Conservation (phyloP, 2,329 filamentous ascomycete genomes). For the Calonectria pseudoreteaudii region DNA sequence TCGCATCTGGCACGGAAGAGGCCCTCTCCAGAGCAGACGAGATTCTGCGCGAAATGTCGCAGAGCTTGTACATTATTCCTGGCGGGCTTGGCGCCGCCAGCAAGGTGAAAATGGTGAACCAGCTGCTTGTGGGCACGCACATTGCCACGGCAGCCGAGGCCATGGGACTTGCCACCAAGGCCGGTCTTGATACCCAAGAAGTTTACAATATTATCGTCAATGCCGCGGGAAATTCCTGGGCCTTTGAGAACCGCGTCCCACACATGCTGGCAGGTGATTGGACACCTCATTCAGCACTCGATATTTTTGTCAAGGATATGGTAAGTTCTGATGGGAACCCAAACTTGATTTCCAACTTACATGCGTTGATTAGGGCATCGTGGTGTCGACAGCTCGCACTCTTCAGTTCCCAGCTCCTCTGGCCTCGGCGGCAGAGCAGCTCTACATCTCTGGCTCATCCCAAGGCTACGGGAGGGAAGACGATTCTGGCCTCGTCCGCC, state of each 20-base stretch:
- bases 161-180: slow-evolving; percentile 67
- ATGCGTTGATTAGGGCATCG: slow-evolving; percentile 23
- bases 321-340: slow-evolving; percentile 31
- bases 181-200: slow-evolving; percentile 61
- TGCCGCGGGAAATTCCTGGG: slow-evolving; percentile 68
- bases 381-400: slow-evolving; percentile 44
- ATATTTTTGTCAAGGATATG: slow-evolving; percentile 51
- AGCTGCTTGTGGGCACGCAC: slow-evolving; percentile 73
- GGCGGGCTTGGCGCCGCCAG: slow-evolving; percentile 72
- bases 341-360: not conserved
- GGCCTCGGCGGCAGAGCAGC: slow-evolving; percentile 48
- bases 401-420: slow-evolving; percentile 51
- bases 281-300: slow-evolving; percentile 50
- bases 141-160: slow-evolving; percentile 71
- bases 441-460: slow-evolving; percentile 43
- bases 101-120: slow-evolving; percentile 77
- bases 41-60: slow-evolving; percentile 72
- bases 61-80: slow-evolving; percentile 71
- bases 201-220: slow-evolving; percentile 57
- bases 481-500: slow-evolving; percentile 43
- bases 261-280: slow-evolving; percentile 64
- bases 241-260: slow-evolving; percentile 69
- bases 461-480: slow-evolving; percentile 45
- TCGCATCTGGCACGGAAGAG: slow-evolving; percentile 71
- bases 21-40: slow-evolving; percentile 68